These are phyloP conservation scores for Pleurotus djamor DNA, from an alignment of 768 basidiomycete species.

Conservation along the genomic window DNA sequence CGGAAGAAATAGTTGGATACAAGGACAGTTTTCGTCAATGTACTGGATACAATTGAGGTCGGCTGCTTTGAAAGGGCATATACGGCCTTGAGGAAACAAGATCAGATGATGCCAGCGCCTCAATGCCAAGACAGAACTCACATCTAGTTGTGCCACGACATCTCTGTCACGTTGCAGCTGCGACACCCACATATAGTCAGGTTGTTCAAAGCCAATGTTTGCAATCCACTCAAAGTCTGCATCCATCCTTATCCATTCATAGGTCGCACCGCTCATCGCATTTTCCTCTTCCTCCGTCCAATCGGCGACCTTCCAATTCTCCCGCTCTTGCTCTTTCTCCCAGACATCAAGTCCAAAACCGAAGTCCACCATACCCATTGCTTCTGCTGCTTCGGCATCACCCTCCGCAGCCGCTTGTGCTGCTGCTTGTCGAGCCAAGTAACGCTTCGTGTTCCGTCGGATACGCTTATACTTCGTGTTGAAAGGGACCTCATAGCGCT, in stretches of 20 bases:
- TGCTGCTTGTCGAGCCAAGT: conserved; percentile 88
- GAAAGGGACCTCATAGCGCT: conserved; percentile 97
- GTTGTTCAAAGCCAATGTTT: conserved; percentile 89
- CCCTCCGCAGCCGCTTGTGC: conserved; percentile 93
- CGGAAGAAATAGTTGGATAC: conserved; percentile 97
- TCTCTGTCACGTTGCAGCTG: conserved; percentile 95
- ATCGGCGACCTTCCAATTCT: conserved; percentile 95
- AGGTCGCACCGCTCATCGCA: conserved; percentile 91
- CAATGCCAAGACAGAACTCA: conserved; percentile 27
- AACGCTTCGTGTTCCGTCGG: conserved; percentile 95
- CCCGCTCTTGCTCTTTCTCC: conserved; percentile 93
- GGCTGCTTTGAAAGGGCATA: conserved; percentile 80
- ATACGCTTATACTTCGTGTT: conserved; percentile 98
- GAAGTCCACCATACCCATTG: conserved; percentile 92
- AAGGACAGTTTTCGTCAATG: conserved; percentile 88
- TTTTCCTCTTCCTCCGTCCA: conserved; percentile 98
- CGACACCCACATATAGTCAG: conserved; percentile 98
- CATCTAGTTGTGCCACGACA: conserved; percentile 97
- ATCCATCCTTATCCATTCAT: conserved; percentile 99
- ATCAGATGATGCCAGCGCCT: not conserved
- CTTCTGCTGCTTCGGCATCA: conserved; percentile 88
- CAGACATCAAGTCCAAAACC: conserved; percentile 92
- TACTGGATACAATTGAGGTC: conserved; percentile 84
- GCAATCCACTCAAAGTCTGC: conserved; percentile 99
- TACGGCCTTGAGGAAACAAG: conserved; percentile 65